Percentiles rank a stretch among this genome's conserved stretches.
Conservation (phyloP, 2,329 filamentous ascomycete species). For the Leptodontidium sp. region DNA sequence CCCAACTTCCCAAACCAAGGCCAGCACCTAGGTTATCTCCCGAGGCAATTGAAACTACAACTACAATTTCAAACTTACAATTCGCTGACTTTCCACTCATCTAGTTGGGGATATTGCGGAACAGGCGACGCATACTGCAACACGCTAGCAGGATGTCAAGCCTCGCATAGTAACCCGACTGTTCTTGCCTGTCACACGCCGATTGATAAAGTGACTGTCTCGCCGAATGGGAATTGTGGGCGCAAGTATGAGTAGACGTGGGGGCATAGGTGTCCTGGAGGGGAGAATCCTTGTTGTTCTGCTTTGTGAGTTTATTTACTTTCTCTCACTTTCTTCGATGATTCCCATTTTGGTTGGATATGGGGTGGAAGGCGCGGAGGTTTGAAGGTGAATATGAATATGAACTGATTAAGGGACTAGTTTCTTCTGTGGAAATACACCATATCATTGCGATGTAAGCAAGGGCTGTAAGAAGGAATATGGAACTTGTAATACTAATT, state of each 20-base stretch:
- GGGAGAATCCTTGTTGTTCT: slow-evolving; percentile 12
- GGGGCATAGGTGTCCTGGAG: not conserved
- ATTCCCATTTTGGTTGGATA: no score
- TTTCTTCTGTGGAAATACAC: slow-evolving; percentile 10
- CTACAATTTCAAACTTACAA: no score
- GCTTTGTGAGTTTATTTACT: not conserved
- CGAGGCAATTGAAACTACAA: no score
- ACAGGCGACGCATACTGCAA: slow-evolving; percentile 3
- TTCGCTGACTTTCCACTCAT: no score
- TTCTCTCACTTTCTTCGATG: not conserved
- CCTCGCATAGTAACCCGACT: not conserved
- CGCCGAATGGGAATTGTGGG: slow-evolving; percentile 7
- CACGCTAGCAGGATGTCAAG: not conserved
- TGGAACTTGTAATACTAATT: not conserved
- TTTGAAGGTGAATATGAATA: not conserved
- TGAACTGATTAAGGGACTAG: not conserved
- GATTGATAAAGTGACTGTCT: not conserved
- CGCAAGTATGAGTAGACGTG: not conserved
- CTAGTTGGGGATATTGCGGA: not conserved
- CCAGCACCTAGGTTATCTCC: no score
- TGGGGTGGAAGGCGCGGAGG: not conserved
- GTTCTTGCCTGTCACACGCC: not conserved
- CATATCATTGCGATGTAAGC: not conserved
- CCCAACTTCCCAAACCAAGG: no score
- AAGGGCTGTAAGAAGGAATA: slow-evolving; percentile 2